These are phyloP conservation scores for Leccinum olivaceopallidum DNA, from an alignment of 768 basidiomycete species.

Conservation along the genomic window DNA sequence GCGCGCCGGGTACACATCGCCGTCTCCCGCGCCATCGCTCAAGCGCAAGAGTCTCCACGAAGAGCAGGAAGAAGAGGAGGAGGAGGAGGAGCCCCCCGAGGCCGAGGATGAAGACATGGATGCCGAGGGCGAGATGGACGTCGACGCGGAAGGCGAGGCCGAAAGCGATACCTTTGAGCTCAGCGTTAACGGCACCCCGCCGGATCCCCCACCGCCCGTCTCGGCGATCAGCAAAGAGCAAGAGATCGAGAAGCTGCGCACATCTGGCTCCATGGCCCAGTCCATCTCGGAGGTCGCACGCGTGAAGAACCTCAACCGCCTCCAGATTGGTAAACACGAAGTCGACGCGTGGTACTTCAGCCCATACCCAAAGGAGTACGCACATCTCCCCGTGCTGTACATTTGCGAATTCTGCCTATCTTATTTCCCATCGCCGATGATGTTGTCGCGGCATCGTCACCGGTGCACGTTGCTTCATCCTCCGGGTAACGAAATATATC, in stretches of 20 bases:
- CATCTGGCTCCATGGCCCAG: slow-evolving; percentile 98
- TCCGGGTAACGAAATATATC: slow-evolving; percentile 99
- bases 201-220: slow-evolving; percentile 51
- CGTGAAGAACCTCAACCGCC: slow-evolving; percentile 96
- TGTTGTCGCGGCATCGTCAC: slow-evolving; percentile 87
- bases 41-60: slow-evolving; percentile 72
- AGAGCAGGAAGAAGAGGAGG: slow-evolving; percentile 61
- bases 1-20: slow-evolving; percentile 43
- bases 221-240: slow-evolving; percentile 91
- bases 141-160: slow-evolving; percentile 45
- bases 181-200: slow-evolving; percentile 46
- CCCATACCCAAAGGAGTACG: slow-evolving; percentile 98
- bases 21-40: slow-evolving; percentile 58
- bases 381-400: slow-evolving; percentile 92
- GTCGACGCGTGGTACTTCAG: slow-evolving; percentile 99
- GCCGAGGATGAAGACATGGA: slow-evolving; percentile 48
- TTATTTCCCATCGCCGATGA: slow-evolving; percentile 88
- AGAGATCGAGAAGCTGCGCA: slow-evolving; percentile 97
- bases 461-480: slow-evolving; percentile 93
- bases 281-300: slow-evolving; percentile 96
- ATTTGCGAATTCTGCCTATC: slow-evolving; percentile 98
- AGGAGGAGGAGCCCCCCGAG: slow-evolving; percentile 44
- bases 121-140: slow-evolving; percentile 47
- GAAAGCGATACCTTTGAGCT: slow-evolving; percentile 75
- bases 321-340: slow-evolving; percentile 95